Percentiles rank a stretch among this genome's conserved stretches.
phyloP scores from a whole-genome alignment of 495 filamentous ascomycete genomes.

The Terfezia claveryi region DNA sequence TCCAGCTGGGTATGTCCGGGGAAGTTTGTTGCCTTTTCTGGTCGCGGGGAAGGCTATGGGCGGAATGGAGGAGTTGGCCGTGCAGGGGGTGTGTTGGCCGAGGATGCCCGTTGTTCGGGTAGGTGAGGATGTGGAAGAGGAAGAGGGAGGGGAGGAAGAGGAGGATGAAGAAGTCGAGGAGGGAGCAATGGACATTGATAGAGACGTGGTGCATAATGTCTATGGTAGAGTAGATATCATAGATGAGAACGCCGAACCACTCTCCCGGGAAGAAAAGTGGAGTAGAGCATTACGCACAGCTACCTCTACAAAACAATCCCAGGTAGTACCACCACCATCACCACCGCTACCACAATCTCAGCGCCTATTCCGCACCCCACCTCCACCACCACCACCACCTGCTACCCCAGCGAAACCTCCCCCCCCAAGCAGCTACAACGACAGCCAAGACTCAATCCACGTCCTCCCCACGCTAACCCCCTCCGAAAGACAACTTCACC shows the following conservation, averaged over 20 bases:
- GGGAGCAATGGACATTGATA: neutral
- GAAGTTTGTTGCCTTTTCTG: constrained; percentile 12
- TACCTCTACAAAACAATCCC: neutral
- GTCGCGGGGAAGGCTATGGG: constrained; percentile 2
- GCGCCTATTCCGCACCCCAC: neutral
- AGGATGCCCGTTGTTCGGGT: constrained; percentile 16
- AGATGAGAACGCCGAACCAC: neutral
- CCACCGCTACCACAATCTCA: neutral
- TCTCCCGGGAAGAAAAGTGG: neutral
- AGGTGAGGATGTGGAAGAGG: neutral
- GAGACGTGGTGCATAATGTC: neutral
- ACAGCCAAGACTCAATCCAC: neutral
- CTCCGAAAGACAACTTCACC: neutral
- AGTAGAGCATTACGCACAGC: neutral
- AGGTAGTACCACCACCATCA: neutral
- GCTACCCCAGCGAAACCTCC: neutral
- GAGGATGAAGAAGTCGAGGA: neutral
- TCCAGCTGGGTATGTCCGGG: constrained; percentile 4
- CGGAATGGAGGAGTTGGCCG: neutral
- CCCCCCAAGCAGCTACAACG: neutral
- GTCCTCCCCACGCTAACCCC: neutral
- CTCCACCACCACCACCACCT: neutral
- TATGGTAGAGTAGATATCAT: neutral
- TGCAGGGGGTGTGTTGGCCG: constrained; percentile 15
- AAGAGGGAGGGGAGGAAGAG: neutral